These are phyloP conservation scores for Fusarium sp. DNA, from an alignment of 2,329 filamentous ascomycete species.

Conservation along the genomic window DNA sequence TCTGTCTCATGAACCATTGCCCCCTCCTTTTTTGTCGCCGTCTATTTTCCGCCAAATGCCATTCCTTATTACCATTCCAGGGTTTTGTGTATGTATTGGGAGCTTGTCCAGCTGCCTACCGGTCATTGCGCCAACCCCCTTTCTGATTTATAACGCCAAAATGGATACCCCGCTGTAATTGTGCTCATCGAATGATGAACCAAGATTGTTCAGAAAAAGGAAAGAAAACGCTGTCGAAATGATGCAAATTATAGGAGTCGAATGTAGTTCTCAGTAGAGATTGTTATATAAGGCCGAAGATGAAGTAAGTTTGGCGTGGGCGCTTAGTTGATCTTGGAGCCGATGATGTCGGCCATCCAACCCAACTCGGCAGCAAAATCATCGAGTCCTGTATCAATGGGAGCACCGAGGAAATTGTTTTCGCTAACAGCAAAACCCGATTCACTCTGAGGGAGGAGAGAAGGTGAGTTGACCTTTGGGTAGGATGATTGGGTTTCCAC, in stretches of 20 bases:
- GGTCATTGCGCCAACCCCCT: slow-evolving; percentile 24
- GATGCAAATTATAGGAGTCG: slow-evolving; percentile 11
- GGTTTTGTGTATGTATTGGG: slow-evolving; percentile 6
- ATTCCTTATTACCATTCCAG: slow-evolving; percentile 26
- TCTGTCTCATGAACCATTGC: slow-evolving; percentile 30
- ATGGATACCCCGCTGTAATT: slow-evolving; percentile 27
- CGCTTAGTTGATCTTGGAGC: slow-evolving; percentile 45
- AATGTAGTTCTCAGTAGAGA: background rate
- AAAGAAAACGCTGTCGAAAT: slow-evolving; percentile 40
- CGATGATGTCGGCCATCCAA: slow-evolving; percentile 64
- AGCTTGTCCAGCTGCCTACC: slow-evolving; percentile 5
- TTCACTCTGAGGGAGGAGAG: slow-evolving; percentile 43
- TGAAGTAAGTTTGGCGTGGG: background rate
- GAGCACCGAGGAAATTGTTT: slow-evolving; percentile 49
- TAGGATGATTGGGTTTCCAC: slow-evolving; percentile 36
- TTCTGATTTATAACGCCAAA: slow-evolving; percentile 39
- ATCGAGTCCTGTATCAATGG: slow-evolving; percentile 54
- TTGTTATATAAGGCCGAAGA: slow-evolving; percentile 23
- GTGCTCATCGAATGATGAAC: slow-evolving; percentile 16
- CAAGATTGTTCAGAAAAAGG: background rate
- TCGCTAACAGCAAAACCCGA: slow-evolving; percentile 34
- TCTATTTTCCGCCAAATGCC: slow-evolving; percentile 13
- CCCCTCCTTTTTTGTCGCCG: slow-evolving; percentile 6
- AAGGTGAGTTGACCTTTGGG: slow-evolving; percentile 39
- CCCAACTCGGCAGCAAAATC: slow-evolving; percentile 60